Evolutionary conservation across 1,139 yeast genomes (phyloP).

Genomic region (Hemisphaericaspora lyxosophila): DNA sequence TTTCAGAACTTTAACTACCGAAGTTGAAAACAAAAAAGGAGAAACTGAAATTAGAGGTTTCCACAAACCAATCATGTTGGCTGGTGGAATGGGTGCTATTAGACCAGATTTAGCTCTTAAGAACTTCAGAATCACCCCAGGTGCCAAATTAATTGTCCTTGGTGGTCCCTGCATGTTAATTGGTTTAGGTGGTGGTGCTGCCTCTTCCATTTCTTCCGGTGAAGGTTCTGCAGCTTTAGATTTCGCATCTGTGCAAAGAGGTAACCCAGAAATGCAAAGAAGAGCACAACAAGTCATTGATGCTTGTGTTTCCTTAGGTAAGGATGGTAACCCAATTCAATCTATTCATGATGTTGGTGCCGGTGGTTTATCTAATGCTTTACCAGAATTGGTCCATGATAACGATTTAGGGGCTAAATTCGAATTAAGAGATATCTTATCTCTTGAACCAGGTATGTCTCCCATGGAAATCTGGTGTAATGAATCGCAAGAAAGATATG

Average conservation of each 20-base stretch:
- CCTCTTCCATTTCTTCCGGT: constrained; percentile 92
- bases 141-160: constrained; percentile 85
- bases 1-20: constrained; percentile 90
- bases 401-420: constrained; percentile 92
- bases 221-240: constrained; percentile 96
- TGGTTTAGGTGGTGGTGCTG: constrained; percentile 99
- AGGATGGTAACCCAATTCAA: constrained; percentile 75
- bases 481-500: constrained; percentile 98
- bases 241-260: constrained; percentile 98
- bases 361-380: constrained; percentile 96
- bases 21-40: constrained; percentile 61
- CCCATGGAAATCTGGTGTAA: constrained; percentile 99
- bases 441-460: constrained; percentile 97
- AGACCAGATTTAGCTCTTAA: constrained; percentile 92
- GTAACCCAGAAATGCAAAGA: constrained; percentile 99
- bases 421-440: constrained; percentile 86
- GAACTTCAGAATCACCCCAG: constrained; percentile 85
- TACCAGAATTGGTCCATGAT: constrained; percentile 97
- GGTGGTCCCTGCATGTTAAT: constrained; percentile 99
- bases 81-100: constrained; percentile 98
- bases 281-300: constrained; percentile 98
- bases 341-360: constrained; percentile 99
- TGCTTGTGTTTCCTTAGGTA: constrained; percentile 84
- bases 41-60: constrained; percentile 84
- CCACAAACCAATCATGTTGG: constrained; percentile 99